Evolutionary conservation across 352 stramenopile species (phyloP), one percentile per base, ranked within the genome.

Genomic region (Globisporangium canariense): DNA sequence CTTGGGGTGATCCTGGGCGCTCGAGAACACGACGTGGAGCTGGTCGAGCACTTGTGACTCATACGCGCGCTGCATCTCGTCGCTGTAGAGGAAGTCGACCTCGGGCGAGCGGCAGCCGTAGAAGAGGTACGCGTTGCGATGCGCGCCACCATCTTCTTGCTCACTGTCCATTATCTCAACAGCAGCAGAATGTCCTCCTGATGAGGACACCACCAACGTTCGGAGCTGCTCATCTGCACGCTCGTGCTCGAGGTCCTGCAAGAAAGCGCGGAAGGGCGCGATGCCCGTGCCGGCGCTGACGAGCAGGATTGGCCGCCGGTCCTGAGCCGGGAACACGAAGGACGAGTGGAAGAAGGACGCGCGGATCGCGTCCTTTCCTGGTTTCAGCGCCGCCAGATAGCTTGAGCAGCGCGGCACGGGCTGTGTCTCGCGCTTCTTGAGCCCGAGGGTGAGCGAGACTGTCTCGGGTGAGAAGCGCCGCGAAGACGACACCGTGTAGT

Each of bases 401-500:
- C 72, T 90, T 25, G 87, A 93, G 67, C 87, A 95, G 2, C 87
- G 79, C 38, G 83, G 83, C n/a, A 78, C 68, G 8, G 86, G 81
- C 68, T 88, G 71, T 1, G 61, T 20, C 32, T 77, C 72, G 34
- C 77, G 70, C 58, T 87, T 73, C 13, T 83, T 81, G 38, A 91
- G 65, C 4, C 85, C 85, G 11, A 95, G 75, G 8, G 87, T 92
- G 58, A 95, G 83, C 22, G 84, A 89, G 36, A 92, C 74, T 1
- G 62, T 76, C 32, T 90, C 67, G 0, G 77, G 79, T 32, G 71
- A 69, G 51, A 81, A 78, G n/a, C 70, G 70, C 9, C 83, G 74
- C 51, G 87, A 95, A 2, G 87, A 95, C 34, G 87, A 93, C 13
- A 95, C 76, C 7, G 85, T 94, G 76, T 95, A 95, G 61, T 93